Evolutionary conservation across 2,329 filamentous ascomycete species (phyloP), one percentile per base, ranked within the genome.

Genomic region (Alternaria arbusti): DNA sequence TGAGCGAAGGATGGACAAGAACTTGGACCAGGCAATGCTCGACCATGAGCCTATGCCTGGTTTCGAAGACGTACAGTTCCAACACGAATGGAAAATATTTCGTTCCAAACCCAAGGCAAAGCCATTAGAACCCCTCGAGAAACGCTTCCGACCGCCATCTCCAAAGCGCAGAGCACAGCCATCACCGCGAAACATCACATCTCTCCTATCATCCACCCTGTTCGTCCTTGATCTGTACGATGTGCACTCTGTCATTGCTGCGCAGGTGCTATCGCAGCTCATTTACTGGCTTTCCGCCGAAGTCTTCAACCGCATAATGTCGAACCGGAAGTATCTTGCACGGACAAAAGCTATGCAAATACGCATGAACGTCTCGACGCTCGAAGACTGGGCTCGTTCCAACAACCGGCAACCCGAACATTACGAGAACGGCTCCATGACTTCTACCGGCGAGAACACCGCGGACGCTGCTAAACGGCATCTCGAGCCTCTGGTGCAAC

Each of bases 281-380:
- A 86, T 98, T 47, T 99, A 97, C 82, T 99, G 96, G 96, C 86
- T 99, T 15, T 92, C 94, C 7, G 93, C 95, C 0, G 96, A 99
- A 81, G 88, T 98, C 9, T 99, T 99, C 84, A 99, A 99, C 80
- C 91, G 95, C 62, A 92, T 99, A 79, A 97, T 99, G 92, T 95
- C 92, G 28, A 97, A 96, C 75, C 89, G 93, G 68, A 94, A 95
- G 78, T 99, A 97, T 75, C 86, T 99, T 10, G 95, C 96, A 6
- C 88, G 96, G 57, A 99, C 96, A 17, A 99, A 99, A 80, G 96
- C 96, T 4, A 99, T 99, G 96, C 96, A 99, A 79, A 98, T 99
- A 72, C 92, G 96, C 70, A 98, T 99, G 94, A 99, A 99, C 78
- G 89, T 99, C 7, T 98, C 96, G 0, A 91, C 90, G 8, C 84